Conservation (phyloP, 441 rosid genomes). For the Mallotus repandus region DNA sequence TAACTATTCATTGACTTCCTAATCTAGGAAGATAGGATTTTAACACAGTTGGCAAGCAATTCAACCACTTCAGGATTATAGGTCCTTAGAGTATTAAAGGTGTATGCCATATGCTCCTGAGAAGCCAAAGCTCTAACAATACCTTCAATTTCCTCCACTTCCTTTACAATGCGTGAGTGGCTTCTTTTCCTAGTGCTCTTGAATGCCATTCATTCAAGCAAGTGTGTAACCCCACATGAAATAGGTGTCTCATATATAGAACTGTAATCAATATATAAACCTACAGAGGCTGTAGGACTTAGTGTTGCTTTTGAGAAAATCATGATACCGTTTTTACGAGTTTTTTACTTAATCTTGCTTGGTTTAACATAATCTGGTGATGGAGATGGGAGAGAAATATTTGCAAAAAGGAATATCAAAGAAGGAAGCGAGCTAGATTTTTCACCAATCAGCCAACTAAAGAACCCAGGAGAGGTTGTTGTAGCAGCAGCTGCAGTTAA, state of each 20-base stretch:
- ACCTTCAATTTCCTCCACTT: constrained; percentile 93
- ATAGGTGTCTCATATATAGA: constrained; percentile 78
- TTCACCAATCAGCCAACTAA: constrained; percentile 71
- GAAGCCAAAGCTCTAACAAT: constrained; percentile 76
- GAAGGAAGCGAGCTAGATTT: constrained; percentile 45
- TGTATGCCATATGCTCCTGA: constrained; percentile 85
- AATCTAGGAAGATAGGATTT: constrained; percentile 86
- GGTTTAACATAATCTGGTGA: constrained; percentile 70
- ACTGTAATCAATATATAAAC: constrained; percentile 75
- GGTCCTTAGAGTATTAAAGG: constrained; percentile 85
- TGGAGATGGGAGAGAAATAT: constrained; percentile 56
- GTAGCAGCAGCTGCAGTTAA: constrained; percentile 56
- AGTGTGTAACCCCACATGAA: constrained; percentile 76
- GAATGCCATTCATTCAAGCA: constrained; percentile 92
- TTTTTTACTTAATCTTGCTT: constrained; percentile 45
- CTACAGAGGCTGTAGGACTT: constrained; percentile 75
- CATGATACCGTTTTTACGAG: constrained; percentile 71
- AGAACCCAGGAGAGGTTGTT: constrained; percentile 57
- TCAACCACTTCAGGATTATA: constrained; percentile 88
- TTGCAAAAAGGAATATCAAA: constrained; percentile 54
- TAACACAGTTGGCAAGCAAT: constrained; percentile 79
- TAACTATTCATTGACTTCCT: constrained; percentile 92
- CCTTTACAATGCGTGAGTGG: constrained; percentile 75
- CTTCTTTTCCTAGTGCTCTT: constrained; percentile 76
- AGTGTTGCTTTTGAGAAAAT: constrained; percentile 66